Evolutionary conservation across 1,284 basidiomycete species (phyloP).

Genomic region (Ganoderma multipileum): DNA sequence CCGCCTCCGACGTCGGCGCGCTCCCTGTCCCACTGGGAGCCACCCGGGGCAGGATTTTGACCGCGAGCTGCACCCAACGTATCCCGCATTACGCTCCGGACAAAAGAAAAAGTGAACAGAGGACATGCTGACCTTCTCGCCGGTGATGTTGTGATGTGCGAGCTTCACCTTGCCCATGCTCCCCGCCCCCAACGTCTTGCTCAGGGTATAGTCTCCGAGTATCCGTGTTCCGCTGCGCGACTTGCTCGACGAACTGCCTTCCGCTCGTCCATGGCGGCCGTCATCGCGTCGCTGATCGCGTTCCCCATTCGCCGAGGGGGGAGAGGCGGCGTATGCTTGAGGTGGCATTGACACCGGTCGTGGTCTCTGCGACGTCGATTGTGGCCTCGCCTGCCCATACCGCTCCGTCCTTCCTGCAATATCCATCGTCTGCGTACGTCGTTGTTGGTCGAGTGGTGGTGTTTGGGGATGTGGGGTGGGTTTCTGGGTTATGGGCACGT

Average conservation of each 20-base stretch:
- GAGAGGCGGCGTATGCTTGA: slow-evolving; percentile 49
- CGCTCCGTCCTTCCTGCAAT: slow-evolving; percentile 22
- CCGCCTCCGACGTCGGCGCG: slow-evolving; percentile 58
- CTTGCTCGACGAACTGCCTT: slow-evolving; percentile 41
- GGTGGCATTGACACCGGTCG: slow-evolving; percentile 76
- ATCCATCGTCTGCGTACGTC: slow-evolving; percentile 25
- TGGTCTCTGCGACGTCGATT: slow-evolving; percentile 48
- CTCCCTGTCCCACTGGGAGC: slow-evolving; percentile 57
- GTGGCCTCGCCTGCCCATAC: slow-evolving; percentile 36
- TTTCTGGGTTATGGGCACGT: slow-evolving; percentile 47
- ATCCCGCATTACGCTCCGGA: slow-evolving; percentile 10
- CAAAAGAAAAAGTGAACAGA: neutral
- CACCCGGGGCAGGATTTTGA: slow-evolving; percentile 96
- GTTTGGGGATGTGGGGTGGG: slow-evolving; percentile 21
- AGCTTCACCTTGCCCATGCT: slow-evolving; percentile 99
- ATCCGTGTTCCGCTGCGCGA: slow-evolving; percentile 61
- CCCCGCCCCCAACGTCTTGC: slow-evolving; percentile 96
- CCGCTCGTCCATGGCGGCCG: slow-evolving; percentile 39
- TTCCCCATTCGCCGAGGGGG: slow-evolving; percentile 36
- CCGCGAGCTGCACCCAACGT: slow-evolving; percentile 75
- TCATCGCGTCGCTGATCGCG: slow-evolving; percentile 39
- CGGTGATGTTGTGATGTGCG: slow-evolving; percentile 87
- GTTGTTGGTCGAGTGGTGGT: slow-evolving; percentile 32
- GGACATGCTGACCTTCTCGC: slow-evolving; percentile 79
- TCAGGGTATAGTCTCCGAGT: slow-evolving; percentile 94